Evolutionary conservation across 352 stramenopile species (phyloP), one percentile per base, ranked within the genome.

Genomic region (Elongisporangium prolatum): DNA sequence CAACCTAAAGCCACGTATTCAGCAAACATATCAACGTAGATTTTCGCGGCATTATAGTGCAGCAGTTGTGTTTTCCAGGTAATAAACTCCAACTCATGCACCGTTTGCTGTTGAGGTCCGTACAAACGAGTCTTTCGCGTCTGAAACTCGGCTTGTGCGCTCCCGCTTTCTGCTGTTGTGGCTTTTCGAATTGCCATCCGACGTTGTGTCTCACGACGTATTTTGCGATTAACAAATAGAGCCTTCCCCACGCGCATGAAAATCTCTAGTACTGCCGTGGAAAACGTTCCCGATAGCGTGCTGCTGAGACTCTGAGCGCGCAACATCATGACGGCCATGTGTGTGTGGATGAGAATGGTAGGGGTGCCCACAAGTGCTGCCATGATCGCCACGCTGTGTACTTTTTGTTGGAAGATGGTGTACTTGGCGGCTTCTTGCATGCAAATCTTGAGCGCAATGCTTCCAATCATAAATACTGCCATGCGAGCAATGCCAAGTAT

Each of bases 1-100:
- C 69, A 80, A 21, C 68, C 64, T 48, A 84, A 71, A 2, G 69
- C 68, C 9, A 80, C 51, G 50, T 79, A 84, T 38, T 84, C 74
- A 17, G 66, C 69, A 51, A 75, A 79, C 71, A 80, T 80, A 54
- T 77, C 69, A 10, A 64, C 68, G 11, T 63, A 68, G 18, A 74
- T 59, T 40, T 80, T 68, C 0, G 54, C 59, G 2, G 56, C 53
- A 28, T 80, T 62, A 16, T 67, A 60, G 9, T 58, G 55, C 16
- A 61, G 22, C 50, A 77, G 17, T 40, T 73, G 74, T 0, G 28
- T 38, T 28, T 56, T 28, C 61, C 61, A 67, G 11, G 14, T 56
- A 11, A 58, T 52, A 48, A 67, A 57, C 18, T 56, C 28, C 11
- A n/a, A 21, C 16, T 34, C 17, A 18, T 28, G 25, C 17, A 34